These are phyloP conservation scores for Ceratobasidium sp. DNA, from an alignment of 1,284 basidiomycete genomes.

Conservation along the genomic window DNA sequence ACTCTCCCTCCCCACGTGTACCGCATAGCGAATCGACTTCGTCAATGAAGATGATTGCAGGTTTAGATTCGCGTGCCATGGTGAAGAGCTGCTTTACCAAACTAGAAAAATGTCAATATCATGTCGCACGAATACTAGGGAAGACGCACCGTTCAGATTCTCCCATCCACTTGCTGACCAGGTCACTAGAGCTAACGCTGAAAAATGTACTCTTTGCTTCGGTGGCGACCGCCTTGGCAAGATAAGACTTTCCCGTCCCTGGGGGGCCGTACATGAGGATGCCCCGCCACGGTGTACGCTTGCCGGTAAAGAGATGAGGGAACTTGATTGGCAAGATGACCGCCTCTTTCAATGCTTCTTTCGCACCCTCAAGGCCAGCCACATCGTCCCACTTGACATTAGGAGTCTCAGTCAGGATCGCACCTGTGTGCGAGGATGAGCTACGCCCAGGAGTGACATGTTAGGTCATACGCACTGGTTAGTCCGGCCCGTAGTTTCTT, in stretches of 20 bases:
- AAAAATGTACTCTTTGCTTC: slow-evolving; percentile 99
- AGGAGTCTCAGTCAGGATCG: slow-evolving; percentile 93
- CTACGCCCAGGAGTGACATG: not conserved
- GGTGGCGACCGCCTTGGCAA: slow-evolving; percentile 98
- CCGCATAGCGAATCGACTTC: slow-evolving; percentile 97
- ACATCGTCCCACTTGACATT: slow-evolving; percentile 99
- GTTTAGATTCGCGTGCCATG: slow-evolving; percentile 95
- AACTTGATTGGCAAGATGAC: slow-evolving; percentile 99
- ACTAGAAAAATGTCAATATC: slow-evolving; percentile 54
- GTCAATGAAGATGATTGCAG: slow-evolving; percentile 98
- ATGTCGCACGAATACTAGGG: slow-evolving; percentile 9
- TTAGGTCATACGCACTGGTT: slow-evolving; percentile 55
- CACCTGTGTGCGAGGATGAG: slow-evolving; percentile 54
- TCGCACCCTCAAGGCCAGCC: slow-evolving; percentile 92
- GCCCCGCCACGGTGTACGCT: slow-evolving; percentile 95
- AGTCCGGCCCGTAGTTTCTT: slow-evolving; percentile 94
- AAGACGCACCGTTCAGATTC: slow-evolving; percentile 87
- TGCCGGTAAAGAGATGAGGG: slow-evolving; percentile 97
- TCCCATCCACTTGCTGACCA: slow-evolving; percentile 99
- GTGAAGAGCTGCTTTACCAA: slow-evolving; percentile 96
- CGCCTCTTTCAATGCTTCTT: slow-evolving; percentile 96
- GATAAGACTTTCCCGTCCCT: slow-evolving; percentile 92
- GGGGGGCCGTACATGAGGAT: slow-evolving; percentile 97
- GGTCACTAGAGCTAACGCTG: slow-evolving; percentile 91
- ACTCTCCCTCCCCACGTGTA: slow-evolving; percentile 94